These are phyloP conservation scores for Porcisia deanei DNA, from an alignment of 208 protist genomes.

Conservation along the genomic window DNA sequence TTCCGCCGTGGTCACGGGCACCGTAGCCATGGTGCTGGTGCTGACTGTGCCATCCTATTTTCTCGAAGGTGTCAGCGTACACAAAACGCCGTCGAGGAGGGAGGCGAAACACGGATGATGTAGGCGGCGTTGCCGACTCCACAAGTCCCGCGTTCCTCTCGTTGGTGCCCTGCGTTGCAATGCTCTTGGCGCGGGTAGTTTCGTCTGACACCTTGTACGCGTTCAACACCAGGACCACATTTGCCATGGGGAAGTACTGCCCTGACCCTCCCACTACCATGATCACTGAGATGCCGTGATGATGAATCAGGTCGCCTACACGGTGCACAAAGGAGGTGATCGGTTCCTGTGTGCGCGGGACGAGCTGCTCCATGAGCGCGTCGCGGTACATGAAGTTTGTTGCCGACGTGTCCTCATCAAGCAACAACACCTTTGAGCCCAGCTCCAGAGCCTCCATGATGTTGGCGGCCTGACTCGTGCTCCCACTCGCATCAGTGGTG, in stretches of 20 bases:
- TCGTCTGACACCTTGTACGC: slow-evolving; percentile 75
- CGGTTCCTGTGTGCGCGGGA: slow-evolving; percentile 87
- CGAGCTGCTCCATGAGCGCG: slow-evolving; percentile 87
- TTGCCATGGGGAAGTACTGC: slow-evolving; percentile 92
- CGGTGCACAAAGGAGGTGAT: slow-evolving; percentile 92
- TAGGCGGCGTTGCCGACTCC: slow-evolving; percentile 2
- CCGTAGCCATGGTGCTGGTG: slow-evolving; percentile 13
- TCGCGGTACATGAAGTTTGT: slow-evolving; percentile 97
- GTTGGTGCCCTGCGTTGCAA: slow-evolving; percentile 28
- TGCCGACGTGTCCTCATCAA: slow-evolving; percentile 96
- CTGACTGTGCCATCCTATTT: not conserved
- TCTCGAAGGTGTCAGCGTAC: slow-evolving; percentile 22
- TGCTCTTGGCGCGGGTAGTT: slow-evolving; percentile 67
- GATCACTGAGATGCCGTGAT: slow-evolving; percentile 77
- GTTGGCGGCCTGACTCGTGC: slow-evolving; percentile 92
- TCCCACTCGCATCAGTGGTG: slow-evolving; percentile 88
- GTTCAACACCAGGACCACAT: slow-evolving; percentile 90
- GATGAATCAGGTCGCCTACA: slow-evolving; percentile 56
- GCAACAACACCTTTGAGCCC: slow-evolving; percentile 81
- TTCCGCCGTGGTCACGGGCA: not conserved
- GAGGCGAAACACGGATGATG: slow-evolving; percentile 18
- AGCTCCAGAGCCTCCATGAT: slow-evolving; percentile 94
- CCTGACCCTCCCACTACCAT: slow-evolving; percentile 94
- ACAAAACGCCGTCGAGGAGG: slow-evolving; percentile 21
- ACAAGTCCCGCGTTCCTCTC: not conserved